Base-by-base conservation (phyloP, 1,284 basidiomycete genomes). In the Bjerkandera adusta region DNA sequence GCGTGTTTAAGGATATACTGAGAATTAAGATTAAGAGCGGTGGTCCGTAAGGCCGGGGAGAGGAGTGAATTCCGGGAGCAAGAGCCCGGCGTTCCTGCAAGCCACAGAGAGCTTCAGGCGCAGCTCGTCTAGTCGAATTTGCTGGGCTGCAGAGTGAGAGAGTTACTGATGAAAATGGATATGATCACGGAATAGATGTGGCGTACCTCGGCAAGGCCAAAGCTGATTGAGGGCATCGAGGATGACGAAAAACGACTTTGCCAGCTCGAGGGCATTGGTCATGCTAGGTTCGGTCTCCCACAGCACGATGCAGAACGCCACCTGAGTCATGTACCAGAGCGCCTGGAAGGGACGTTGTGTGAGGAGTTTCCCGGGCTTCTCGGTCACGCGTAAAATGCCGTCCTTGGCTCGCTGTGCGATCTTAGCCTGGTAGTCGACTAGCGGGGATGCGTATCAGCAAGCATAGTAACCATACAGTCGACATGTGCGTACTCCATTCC, bases 151-250 rank as follows among this genome's bases (percentile, higher is more conserved):
- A 53, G 11, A 36, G 44, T 26, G 12, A 13, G 25, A n/a, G n/a
- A n/a, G 11, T 36, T 12, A 35, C 46, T 26, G 35, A 25, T 13
- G 25, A 40, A 36, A 36, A 21, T 24, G 38, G 12, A 18, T 18
- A 12, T 21, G 32, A 22, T 24, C 25, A 21, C 25, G 15, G 40
- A 24, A 22, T n/a, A 37, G 34, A 40, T 11, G 46, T 33, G 47
- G 43, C 77, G 59, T 61, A 86, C 85, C 67, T 45, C 70, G 66
- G 57, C 81, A 87, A 3, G 83, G 85, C 86, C 86, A 90, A 26
- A 89, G 66, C 15, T 70, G 72, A 55, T 80, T 83, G 60, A 87
- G 71, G 18, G 79, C 76, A 49, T 89, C 83, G 22, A 86, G 68
- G 4, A 81, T 75, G 5, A 74, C 62, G 16, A 88, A 67, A 50